phyloP scores from a whole-genome alignment of 257 asterid species.

The Solanum gracilifrons region DNA sequence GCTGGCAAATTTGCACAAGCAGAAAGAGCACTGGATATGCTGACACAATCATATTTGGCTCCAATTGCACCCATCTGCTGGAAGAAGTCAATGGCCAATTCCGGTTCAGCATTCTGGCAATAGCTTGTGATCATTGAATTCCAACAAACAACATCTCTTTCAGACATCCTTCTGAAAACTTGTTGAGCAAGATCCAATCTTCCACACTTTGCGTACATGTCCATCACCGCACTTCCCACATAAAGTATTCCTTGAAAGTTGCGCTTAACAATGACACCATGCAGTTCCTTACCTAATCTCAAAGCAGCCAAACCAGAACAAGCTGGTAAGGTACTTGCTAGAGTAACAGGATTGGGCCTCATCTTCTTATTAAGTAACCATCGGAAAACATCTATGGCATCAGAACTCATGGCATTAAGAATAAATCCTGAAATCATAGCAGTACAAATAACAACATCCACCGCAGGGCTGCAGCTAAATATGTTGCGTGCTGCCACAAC shows the following conservation, averaged over 20 bases:
- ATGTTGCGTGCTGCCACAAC: constrained; percentile 47
- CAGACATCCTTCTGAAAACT: constrained; percentile 41
- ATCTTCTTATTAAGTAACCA: constrained; percentile 36
- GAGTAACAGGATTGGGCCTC: constrained; percentile 80
- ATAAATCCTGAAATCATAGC: constrained; percentile 79
- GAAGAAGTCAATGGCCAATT: constrained; percentile 51
- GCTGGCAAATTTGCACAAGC: constrained; percentile 63
- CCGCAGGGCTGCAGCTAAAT: constrained; percentile 31
- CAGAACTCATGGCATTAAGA: constrained; percentile 59
- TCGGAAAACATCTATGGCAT: constrained; percentile 51
- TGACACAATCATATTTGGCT: constrained; percentile 57
- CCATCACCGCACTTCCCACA: constrained; percentile 67
- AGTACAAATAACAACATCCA: constrained; percentile 65
- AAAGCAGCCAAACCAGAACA: constrained; percentile 63
- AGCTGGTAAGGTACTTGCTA: constrained; percentile 77
- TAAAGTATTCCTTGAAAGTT: constrained; percentile 53
- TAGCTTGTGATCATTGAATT: constrained; percentile 64
- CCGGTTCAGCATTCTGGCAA: constrained; percentile 72
- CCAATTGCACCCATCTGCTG: constrained; percentile 51
- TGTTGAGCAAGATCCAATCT: constrained; percentile 45
- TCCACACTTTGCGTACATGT: constrained; percentile 91
- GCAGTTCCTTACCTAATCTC: constrained; percentile 63
- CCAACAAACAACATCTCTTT: constrained; percentile 73
- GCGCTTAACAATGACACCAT: constrained; percentile 37
- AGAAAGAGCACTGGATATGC: constrained; percentile 71